These are phyloP conservation scores for Lipomyces yamanashiensis DNA, from an alignment of 805 yeast genomes.

Conservation along the genomic window DNA sequence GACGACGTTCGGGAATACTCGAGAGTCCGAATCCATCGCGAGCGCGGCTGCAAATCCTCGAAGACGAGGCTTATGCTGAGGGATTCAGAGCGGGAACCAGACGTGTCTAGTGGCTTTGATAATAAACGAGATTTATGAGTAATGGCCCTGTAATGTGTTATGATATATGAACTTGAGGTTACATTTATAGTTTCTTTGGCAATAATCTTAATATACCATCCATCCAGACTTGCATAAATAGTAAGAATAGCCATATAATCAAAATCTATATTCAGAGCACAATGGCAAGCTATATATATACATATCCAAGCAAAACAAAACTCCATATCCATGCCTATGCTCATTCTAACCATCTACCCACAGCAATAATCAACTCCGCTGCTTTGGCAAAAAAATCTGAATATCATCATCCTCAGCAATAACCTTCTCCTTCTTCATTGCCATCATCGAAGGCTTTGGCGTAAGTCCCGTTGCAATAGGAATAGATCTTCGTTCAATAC, in stretches of 20 bases:
- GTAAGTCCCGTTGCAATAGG: neutral
- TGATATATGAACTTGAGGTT: no score
- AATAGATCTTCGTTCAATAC: neutral
- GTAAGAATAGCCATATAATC: no score
- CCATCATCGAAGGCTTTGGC: neutral
- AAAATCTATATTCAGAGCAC: neutral
- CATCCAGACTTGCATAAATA: no score
- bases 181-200: no score
- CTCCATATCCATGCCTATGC: neutral
- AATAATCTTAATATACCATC: no score
- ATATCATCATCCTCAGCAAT: neutral
- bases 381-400: constrained; percentile 12
- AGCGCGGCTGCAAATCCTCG: neutral
- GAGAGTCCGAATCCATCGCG: constrained; percentile 5
- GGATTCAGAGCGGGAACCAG: constrained; percentile 4
- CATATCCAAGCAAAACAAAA: neutral
- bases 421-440: neutral
- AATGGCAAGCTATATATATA: no score
- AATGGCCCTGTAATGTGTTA: no score
- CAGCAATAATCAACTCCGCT: neutral
- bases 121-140: no score
- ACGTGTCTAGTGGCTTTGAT: neutral
- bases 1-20: neutral
- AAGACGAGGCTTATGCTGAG: constrained; percentile 8
- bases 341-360: neutral